phyloP scores from a whole-genome alignment of 352 stramenopile genomes.

The Phytophthora fragariaefolia region DNA sequence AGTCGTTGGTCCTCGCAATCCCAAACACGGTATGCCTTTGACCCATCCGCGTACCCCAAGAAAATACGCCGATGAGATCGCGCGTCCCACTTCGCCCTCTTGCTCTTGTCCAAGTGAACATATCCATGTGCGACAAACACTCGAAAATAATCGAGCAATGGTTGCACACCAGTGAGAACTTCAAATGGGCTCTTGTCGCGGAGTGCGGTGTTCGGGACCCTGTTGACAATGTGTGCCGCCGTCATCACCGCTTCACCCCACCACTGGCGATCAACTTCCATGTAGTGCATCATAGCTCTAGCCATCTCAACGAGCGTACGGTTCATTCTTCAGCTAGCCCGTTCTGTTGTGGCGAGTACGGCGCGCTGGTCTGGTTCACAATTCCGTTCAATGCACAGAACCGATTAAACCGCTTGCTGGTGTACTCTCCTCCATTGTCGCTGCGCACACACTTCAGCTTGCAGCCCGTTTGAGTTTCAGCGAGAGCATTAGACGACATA shows the following conservation, averaged over 20 bases:
- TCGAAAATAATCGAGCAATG: conserved; percentile 15
- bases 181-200: conserved; percentile 18
- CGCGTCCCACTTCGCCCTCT: conserved; percentile 21
- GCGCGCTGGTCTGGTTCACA: no score
- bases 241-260: no score
- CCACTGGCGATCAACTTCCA: no score
- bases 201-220: conserved; percentile 19
- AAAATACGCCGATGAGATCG: no score
- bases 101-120: conserved; percentile 23
- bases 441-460: conserved; percentile 19
- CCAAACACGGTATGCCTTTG: no score
- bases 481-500: conserved; percentile 12
- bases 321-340: no score
- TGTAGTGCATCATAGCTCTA: no score
- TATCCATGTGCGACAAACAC: conserved; percentile 25
- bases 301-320: no score
- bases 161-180: conserved; percentile 12
- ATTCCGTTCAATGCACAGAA: conserved; percentile 18
- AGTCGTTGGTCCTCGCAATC: no score
- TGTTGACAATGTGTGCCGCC: conserved; percentile 17
- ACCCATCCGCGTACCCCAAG: no score
- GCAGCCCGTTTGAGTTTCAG: conserved; percentile 9
- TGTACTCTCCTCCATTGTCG: conserved; percentile 38
- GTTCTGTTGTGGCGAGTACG: no score
- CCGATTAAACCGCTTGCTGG: conserved; percentile 4